A percentile compares a stretch with the other conserved stretches of the same genome.
Evolutionary conservation across 805 yeast species (phyloP).

Genomic region (Hanseniaspora jakobsenii): DNA sequence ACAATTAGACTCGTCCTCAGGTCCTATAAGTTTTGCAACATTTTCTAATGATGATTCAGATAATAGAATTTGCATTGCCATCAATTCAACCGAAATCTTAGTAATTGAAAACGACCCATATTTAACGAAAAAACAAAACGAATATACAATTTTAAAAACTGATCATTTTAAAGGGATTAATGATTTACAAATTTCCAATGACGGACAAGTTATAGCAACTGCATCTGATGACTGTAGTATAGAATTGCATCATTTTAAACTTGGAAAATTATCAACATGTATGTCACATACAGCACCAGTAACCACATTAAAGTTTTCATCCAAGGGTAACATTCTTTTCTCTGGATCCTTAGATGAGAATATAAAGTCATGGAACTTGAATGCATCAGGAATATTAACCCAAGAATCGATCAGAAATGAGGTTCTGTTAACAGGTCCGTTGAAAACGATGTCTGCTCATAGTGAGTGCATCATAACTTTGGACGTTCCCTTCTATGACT

Average conservation of each 20-base stretch:
- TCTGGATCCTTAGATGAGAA: constrained; percentile 87
- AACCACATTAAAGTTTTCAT: constrained; percentile 54
- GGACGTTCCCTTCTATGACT: constrained; percentile 63
- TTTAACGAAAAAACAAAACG: background rate
- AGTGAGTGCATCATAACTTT: constrained; percentile 76
- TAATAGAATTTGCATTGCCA: constrained; percentile 4
- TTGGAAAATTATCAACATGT: constrained; percentile 35
- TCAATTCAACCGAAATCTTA: constrained; percentile 1
- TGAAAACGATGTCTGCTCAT: constrained; percentile 81
- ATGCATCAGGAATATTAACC: constrained; percentile 23
- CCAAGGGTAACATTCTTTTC: constrained; percentile 64
- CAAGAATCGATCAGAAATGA: constrained; percentile 8
- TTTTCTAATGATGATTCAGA: background rate
- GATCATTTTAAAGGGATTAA: constrained; percentile 68
- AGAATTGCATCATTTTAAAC: constrained; percentile 52
- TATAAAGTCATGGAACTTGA: constrained; percentile 78
- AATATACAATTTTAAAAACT: constrained; percentile 16
- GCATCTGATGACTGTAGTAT: constrained; percentile 79
- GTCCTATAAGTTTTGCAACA: constrained; percentile 2
- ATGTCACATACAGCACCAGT: constrained; percentile 80
- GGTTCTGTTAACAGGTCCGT: constrained; percentile 39
- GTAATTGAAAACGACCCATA: constrained; percentile 9
- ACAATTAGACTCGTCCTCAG: background rate
- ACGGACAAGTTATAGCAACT: constrained; percentile 59
- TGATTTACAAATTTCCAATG: constrained; percentile 67